A percentile compares a stretch with the other conserved stretches of the same genome.
Conservation (phyloP, 2,329 filamentous ascomycete species). For the Penicillium sp. region DNA sequence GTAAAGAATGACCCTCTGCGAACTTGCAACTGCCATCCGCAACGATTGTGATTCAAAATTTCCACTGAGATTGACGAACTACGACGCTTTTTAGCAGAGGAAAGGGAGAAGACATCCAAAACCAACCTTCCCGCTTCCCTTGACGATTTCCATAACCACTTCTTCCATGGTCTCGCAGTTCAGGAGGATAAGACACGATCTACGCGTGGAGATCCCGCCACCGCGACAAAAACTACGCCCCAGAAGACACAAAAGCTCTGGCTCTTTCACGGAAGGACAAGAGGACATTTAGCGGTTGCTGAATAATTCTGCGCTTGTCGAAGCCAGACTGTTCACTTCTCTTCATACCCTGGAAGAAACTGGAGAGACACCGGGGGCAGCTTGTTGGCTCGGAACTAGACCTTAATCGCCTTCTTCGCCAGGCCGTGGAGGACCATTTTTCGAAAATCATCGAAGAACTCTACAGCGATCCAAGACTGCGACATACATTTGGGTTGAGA, state of each 20-base stretch:
- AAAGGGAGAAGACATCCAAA: slow-evolving; percentile 16
- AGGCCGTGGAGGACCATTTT: slow-evolving; percentile 9
- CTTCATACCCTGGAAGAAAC: slow-evolving; percentile 16
- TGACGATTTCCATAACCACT: slow-evolving; percentile 17
- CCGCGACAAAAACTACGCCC: slow-evolving; percentile 19
- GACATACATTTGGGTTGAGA: slow-evolving; percentile 10
- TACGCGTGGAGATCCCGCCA: slow-evolving; percentile 20
- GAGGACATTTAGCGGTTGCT: slow-evolving; percentile 16
- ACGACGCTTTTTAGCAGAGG: neutral
- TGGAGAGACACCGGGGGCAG: slow-evolving; percentile 11
- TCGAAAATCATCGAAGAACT: slow-evolving; percentile 11
- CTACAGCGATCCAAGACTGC: slow-evolving; percentile 5
- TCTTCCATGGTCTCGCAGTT: slow-evolving; percentile 18
- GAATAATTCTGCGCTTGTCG: slow-evolving; percentile 16
- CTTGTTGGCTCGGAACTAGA: slow-evolving; percentile 19
- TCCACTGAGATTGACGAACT: neutral
- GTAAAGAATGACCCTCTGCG: neutral
- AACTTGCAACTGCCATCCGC: neutral
- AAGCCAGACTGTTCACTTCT: slow-evolving; percentile 17
- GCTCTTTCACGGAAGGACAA: slow-evolving; percentile 15
- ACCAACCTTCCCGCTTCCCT: slow-evolving; percentile 20
- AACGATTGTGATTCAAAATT: neutral
- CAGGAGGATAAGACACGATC: slow-evolving; percentile 16
- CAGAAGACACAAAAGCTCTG: slow-evolving; percentile 16
- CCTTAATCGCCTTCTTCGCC: slow-evolving; percentile 18